Percentiles rank a stretch among this genome's conserved stretches.
Conservation (phyloP, 805 yeast species). For the Debaryomyces hansenii region DNA sequence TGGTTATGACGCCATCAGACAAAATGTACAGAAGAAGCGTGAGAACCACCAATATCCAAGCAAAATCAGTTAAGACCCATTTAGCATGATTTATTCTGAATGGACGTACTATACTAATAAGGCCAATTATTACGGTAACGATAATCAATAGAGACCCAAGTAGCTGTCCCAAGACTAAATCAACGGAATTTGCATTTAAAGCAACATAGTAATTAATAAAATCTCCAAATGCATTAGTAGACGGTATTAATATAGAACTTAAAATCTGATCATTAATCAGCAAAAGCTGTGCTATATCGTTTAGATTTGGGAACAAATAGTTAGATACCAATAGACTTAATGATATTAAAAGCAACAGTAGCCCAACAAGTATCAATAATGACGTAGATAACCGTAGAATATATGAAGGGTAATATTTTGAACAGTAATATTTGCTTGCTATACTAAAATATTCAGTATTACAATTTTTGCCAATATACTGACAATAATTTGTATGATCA, state of each 20-base stretch:
- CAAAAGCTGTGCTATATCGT: conserved; percentile 22
- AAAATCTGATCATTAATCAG: conserved; percentile 28
- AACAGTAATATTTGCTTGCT: conserved; percentile 32
- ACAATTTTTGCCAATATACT: conserved; percentile 17
- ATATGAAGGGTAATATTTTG: conserved; percentile 14
- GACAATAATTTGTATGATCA: conserved; percentile 13
- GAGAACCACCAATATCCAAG: conserved; percentile 28
- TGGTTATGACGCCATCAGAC: conserved; percentile 34
- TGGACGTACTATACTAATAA: conserved; percentile 25
- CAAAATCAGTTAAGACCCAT: conserved; percentile 23
- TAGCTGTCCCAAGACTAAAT: conserved; percentile 38
- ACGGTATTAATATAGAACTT: conserved; percentile 34
- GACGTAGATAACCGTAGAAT: conserved; percentile 9
- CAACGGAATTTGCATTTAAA: conserved; percentile 25
- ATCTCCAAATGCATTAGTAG: conserved; percentile 39
- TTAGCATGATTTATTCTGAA: conserved; percentile 19
- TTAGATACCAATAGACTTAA: conserved; percentile 36
- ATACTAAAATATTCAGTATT: conserved; percentile 22
- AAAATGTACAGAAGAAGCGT: conserved; percentile 26
- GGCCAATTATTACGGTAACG: conserved; percentile 34
- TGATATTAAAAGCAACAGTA: conserved; percentile 19
- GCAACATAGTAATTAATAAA: conserved; percentile 34
- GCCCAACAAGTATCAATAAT: conserved; percentile 9
- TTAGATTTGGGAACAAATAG: conserved; percentile 30
- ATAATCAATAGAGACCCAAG: conserved; percentile 35